A percentile compares a stretch with the other conserved stretches of the same genome.
Evolutionary conservation across 2,329 filamentous ascomycete species (phyloP).

Genomic region (Colletotrichum endophyticum): DNA sequence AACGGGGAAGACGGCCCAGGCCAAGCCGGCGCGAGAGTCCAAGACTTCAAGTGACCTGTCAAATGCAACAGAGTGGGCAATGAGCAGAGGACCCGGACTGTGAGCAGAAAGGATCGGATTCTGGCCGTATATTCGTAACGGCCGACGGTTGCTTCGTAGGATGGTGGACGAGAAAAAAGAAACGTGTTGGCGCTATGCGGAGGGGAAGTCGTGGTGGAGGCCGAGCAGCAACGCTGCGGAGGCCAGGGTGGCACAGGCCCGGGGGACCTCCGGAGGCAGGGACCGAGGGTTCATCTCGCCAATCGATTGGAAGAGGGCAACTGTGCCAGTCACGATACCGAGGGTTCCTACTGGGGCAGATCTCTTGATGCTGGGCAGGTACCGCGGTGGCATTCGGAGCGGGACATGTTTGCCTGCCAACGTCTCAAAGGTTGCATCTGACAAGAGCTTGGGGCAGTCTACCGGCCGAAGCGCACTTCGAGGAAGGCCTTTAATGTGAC

Average conservation of each 20-base stretch:
- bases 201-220: neutral
- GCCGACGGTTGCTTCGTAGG: neutral
- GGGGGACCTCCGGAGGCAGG: neutral
- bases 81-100: neutral
- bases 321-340: neutral
- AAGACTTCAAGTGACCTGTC: neutral
- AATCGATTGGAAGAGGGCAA: neutral
- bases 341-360: neutral
- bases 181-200: neutral
- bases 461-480: neutral
- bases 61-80: neutral
- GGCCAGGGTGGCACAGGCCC: neutral
- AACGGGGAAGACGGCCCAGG: neutral
- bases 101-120: neutral
- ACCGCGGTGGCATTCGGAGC: neutral
- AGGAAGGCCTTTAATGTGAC: neutral
- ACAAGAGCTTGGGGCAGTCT: neutral
- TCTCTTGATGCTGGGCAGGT: neutral
- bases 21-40: neutral
- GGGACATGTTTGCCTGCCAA: neutral
- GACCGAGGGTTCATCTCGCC: neutral
- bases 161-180: constrained; percentile 1
- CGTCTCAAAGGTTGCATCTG: neutral
- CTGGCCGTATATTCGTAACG: neutral
- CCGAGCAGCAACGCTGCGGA: neutral